A percentile compares a stretch with the other conserved stretches of the same genome.
Conservation (phyloP, 495 filamentous ascomycete species). For the Antarctomyces pellizariae region DNA sequence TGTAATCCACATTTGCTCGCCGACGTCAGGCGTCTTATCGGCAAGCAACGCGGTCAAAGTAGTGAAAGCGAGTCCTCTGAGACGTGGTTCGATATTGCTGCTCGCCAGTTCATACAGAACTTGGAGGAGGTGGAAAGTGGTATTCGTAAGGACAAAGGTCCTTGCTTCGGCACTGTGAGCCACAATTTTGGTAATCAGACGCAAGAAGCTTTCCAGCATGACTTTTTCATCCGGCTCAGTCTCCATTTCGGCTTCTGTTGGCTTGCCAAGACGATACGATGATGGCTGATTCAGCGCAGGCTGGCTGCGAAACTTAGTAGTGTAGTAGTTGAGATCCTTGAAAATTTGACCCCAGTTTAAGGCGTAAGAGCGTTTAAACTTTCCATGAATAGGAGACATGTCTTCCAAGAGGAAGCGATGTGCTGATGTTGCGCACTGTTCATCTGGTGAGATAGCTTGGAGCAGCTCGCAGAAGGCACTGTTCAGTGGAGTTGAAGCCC, state of each 20-base stretch:
- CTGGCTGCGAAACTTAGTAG: constrained; percentile 40
- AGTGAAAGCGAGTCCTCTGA: constrained; percentile 55
- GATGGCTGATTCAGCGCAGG: constrained; percentile 27
- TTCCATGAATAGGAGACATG: constrained; percentile 41
- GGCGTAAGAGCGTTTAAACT: constrained; percentile 52
- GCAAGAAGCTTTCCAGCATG: constrained; percentile 84
- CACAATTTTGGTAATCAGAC: constrained; percentile 60
- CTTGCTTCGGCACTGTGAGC: constrained; percentile 42
- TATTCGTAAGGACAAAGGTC: constrained; percentile 40
- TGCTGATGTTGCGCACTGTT: constrained; percentile 53
- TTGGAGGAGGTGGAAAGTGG: constrained; percentile 34
- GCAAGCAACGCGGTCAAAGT: constrained; percentile 43
- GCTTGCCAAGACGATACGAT: constrained; percentile 33
- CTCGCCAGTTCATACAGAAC: constrained; percentile 45
- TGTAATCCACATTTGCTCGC: constrained; percentile 40
- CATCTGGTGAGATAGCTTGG: constrained; percentile 56
- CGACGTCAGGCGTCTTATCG: constrained; percentile 32
- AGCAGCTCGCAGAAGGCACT: constrained; percentile 94
- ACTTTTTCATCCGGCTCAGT: constrained; percentile 70
- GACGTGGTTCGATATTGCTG: constrained; percentile 39
- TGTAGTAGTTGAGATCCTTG: constrained; percentile 60
- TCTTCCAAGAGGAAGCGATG: constrained; percentile 84
- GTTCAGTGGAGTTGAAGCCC: constrained; percentile 78
- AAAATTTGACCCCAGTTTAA: constrained; percentile 88
- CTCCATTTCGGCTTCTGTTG: constrained; percentile 26